Conservation (phyloP, 2,329 filamentous ascomycete genomes). For the Onygenales sp. region DNA sequence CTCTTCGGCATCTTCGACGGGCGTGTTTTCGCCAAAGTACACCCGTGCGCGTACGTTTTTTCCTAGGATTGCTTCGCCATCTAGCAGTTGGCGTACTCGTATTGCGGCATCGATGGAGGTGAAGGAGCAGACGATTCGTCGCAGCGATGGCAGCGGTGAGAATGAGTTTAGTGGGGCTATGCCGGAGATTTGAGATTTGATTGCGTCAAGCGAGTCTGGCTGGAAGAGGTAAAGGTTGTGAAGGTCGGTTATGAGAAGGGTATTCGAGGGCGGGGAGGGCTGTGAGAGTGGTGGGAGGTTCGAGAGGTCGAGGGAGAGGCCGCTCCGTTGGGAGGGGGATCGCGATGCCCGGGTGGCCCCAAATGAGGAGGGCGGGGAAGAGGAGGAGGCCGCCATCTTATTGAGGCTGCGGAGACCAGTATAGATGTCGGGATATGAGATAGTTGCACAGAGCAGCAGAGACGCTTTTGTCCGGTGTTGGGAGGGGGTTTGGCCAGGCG, state of each 20-base stretch:
- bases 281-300: conserved; percentile 35
- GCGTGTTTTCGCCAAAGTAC: conserved; percentile 45
- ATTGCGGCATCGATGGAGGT: conserved; percentile 33
- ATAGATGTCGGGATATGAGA: not conserved
- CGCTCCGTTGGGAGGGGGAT: conserved; percentile 16
- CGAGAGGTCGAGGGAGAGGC: conserved; percentile 37
- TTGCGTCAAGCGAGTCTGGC: conserved; percentile 31
- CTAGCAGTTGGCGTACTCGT: conserved; percentile 33
- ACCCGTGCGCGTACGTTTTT: conserved; percentile 29
- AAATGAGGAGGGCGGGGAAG: conserved; percentile 18
- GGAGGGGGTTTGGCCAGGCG: no score
- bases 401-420: not conserved
- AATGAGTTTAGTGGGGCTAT: conserved; percentile 40
- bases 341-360: conserved; percentile 13
- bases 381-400: conserved; percentile 11
- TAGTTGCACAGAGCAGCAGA: no score
- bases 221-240: conserved; percentile 38
- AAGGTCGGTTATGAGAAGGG: conserved; percentile 41
- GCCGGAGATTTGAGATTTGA: conserved; percentile 33
- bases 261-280: conserved; percentile 40
- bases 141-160: conserved; percentile 41
- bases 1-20: conserved; percentile 29
- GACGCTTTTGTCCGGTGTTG: no score
- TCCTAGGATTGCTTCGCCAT: conserved; percentile 25
- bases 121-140: conserved; percentile 43